Percentiles rank a stretch among this genome's conserved stretches.
Evolutionary conservation across 805 yeast species (phyloP).

Genomic region (Sugiyamaella americana): DNA sequence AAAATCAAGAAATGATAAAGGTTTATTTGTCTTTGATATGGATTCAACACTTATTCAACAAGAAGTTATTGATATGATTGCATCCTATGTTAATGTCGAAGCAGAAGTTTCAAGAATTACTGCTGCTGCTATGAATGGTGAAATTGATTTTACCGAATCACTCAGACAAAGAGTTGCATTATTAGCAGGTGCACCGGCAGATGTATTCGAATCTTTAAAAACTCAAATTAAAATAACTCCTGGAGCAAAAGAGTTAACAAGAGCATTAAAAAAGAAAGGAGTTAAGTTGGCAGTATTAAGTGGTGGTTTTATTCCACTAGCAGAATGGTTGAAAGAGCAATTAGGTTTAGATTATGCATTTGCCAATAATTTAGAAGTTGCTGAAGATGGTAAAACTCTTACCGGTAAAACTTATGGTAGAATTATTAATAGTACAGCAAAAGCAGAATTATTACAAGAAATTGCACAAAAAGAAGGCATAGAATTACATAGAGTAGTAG

Average conservation of each 20-base stretch:
- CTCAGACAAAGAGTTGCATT: slow-evolving; percentile 66
- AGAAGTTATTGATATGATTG: slow-evolving; percentile 94
- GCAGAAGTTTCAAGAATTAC: slow-evolving; percentile 83
- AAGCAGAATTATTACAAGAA: slow-evolving; percentile 63
- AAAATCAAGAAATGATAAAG: slow-evolving; percentile 33
- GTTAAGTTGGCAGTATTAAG: slow-evolving; percentile 78
- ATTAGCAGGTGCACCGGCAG: slow-evolving; percentile 74
- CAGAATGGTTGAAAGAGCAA: slow-evolving; percentile 59
- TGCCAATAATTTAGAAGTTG: slow-evolving; percentile 58
- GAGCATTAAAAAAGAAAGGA: slow-evolving; percentile 54
- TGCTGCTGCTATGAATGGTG: slow-evolving; percentile 94
- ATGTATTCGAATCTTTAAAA: slow-evolving; percentile 75
- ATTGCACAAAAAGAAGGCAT: slow-evolving; percentile 31
- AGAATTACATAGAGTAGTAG: slow-evolving; percentile 48
- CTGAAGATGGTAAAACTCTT: slow-evolving; percentile 42
- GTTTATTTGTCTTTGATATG: slow-evolving; percentile 89
- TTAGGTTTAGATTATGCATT: slow-evolving; percentile 79
- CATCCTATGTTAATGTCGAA: slow-evolving; percentile 89
- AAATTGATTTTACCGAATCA: slow-evolving; percentile 82
- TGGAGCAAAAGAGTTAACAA: slow-evolving; percentile 72
- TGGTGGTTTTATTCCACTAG: slow-evolving; percentile 93
- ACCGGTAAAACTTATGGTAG: slow-evolving; percentile 76
- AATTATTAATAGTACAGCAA: slow-evolving; percentile 78
- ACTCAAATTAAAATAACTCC: slow-evolving; percentile 66
- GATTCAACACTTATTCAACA: slow-evolving; percentile 94